These are phyloP conservation scores for Mycosphaerella sp. DNA, from an alignment of 2,329 filamentous ascomycete species.

Conservation along the genomic window DNA sequence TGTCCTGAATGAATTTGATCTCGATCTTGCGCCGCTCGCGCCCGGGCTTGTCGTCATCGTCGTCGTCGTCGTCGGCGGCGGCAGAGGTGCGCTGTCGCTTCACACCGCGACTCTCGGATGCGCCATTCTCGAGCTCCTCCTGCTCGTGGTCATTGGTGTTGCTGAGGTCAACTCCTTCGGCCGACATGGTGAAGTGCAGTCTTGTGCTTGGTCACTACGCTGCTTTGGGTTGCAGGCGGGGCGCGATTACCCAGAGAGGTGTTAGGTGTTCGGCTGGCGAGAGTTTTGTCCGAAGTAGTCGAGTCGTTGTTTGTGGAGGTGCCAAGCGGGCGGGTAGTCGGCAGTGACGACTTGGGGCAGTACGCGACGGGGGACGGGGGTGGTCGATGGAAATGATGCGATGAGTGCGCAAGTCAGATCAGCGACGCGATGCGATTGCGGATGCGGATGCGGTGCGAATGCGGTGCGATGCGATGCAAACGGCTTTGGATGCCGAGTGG, in stretches of 20 bases:
- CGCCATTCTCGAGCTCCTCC: constrained; percentile 62
- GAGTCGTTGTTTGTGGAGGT: not conserved
- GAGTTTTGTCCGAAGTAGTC: not conserved
- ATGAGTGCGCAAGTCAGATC: not conserved
- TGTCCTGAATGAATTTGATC: constrained; percentile 99
- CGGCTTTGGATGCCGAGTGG: too few relatives aligned
- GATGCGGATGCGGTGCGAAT: too few relatives aligned
- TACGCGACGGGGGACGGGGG: not conserved
- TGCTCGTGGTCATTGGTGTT: constrained; percentile 36
- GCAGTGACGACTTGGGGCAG: not conserved
- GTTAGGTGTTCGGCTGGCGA: not conserved
- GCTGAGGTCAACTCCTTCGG: constrained; percentile 21
- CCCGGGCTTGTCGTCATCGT: constrained; percentile 95
- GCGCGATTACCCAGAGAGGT: not conserved
- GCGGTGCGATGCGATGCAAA: too few relatives aligned
- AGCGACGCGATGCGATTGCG: not conserved
- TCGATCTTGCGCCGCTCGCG: constrained; percentile 99
- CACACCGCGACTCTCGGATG: constrained; percentile 65
- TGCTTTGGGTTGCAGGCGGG: not conserved
- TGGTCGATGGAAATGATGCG: not conserved
- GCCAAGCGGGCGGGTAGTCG: not conserved
- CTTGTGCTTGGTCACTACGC: not conserved
- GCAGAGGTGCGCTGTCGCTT: constrained; percentile 79
- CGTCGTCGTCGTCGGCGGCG: constrained; percentile 76
- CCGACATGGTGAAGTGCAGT: constrained; percentile 17